Evolutionary conservation across 805 yeast species (phyloP).

Genomic region (Ogataea pilisensis): DNA sequence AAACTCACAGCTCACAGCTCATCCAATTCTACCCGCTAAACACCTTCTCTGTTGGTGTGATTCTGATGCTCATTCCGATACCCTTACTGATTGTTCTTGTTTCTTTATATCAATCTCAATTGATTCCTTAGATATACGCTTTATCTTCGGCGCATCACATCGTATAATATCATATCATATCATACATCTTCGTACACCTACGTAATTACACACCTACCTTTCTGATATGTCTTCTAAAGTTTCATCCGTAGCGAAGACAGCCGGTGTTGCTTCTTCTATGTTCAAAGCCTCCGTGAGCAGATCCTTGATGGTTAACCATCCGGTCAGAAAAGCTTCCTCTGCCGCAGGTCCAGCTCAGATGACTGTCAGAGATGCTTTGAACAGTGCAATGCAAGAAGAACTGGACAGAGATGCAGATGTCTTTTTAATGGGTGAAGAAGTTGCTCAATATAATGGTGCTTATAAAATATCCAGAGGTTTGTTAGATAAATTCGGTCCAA

Average conservation of each 20-base stretch:
- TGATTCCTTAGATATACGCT: no score
- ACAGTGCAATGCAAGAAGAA: constrained; percentile 94
- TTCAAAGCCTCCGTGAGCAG: constrained; percentile 22
- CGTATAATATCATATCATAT: no score
- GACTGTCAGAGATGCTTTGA: constrained; percentile 96
- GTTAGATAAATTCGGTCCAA: constrained; percentile 91
- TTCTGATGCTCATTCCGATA: no score
- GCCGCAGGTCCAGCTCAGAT: constrained; percentile 53
- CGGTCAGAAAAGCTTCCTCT: constrained; percentile 41
- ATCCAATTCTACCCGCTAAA: no score
- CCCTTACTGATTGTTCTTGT: no score
- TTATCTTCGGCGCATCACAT: no score
- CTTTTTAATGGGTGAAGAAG: constrained; percentile 98
- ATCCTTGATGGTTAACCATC: constrained; percentile 15
- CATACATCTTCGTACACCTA: no score
- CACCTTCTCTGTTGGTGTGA: no score
- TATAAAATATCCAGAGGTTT: constrained; percentile 95
- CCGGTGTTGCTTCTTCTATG: constrained; percentile 27
- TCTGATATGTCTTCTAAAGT: constrained; percentile 6
- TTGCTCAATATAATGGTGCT: constrained; percentile 99
- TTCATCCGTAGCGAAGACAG: constrained; percentile 40
- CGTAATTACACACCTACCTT: background rate
- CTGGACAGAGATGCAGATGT: constrained; percentile 93
- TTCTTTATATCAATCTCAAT: no score
- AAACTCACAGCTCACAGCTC: no score